phyloP scores from a whole-genome alignment of 768 basidiomycete species.

The Tulasnella sp. region DNA sequence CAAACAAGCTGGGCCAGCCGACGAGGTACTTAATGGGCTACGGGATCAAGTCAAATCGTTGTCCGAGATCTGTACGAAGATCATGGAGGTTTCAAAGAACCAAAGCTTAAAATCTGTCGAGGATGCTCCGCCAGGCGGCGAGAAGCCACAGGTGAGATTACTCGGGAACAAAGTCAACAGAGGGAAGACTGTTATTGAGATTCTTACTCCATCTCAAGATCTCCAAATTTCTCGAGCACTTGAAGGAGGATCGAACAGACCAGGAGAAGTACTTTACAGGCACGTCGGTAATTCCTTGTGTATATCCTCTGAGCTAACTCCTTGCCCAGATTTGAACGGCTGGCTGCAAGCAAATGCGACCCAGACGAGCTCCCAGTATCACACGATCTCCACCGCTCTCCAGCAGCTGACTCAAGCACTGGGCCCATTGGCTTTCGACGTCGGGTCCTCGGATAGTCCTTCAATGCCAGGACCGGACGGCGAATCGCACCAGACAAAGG shows the following conservation, averaged over 20 bases:
- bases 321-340: conserved; percentile 6
- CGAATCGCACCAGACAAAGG: not conserved
- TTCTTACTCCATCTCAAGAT: not conserved
- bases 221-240: not conserved
- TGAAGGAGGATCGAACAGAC: conserved; percentile 1
- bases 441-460: not conserved
- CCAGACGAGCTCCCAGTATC: conserved; percentile 10
- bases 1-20: not conserved
- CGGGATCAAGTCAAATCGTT: conserved; percentile 1
- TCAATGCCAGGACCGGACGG: not conserved
- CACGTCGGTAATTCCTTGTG: not conserved
- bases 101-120: not conserved
- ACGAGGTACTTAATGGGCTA: not conserved
- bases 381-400: not conserved
- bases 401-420: not conserved
- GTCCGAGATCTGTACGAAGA: not conserved
- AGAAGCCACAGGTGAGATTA: not conserved
- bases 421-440: not conserved
- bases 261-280: conserved; percentile 10
- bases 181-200: not conserved
- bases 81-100: not conserved
- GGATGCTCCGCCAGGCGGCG: not conserved
- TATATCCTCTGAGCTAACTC: not conserved
- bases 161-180: not conserved
- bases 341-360: conserved; percentile 8